Conservation (phyloP, 345 rosid genomes). For the Hibiscus mutabilis region DNA sequence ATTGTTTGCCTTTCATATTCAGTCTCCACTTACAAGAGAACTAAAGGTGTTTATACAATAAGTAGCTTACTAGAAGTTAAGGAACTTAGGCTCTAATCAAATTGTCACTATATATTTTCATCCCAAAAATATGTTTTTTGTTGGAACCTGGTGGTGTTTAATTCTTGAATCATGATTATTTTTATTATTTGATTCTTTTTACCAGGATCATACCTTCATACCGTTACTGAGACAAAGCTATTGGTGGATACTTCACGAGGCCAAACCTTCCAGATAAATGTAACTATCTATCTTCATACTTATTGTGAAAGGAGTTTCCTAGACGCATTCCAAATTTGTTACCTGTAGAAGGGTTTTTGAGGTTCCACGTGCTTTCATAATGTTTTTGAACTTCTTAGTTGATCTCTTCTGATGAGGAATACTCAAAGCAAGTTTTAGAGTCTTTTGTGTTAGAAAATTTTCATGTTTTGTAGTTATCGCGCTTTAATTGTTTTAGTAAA, state of each 20-base stretch:
- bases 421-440: background rate
- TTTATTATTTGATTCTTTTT: slow-evolving; percentile 6
- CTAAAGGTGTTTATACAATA: background rate
- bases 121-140: background rate
- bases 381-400: background rate
- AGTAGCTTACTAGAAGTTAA: background rate
- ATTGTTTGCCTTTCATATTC: too few species aligned
- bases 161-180: background rate
- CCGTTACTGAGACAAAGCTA: slow-evolving; percentile 52
- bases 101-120: background rate
- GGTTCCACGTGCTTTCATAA: background rate
- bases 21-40: background rate
- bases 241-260: slow-evolving; percentile 66
- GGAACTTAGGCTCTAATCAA: background rate
- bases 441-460: background rate
- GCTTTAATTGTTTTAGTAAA: background rate
- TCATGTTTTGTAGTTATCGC: background rate
- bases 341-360: background rate
- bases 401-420: too few species aligned
- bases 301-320: background rate
- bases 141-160: background rate
- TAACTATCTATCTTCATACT: slow-evolving; percentile 18
- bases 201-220: slow-evolving; percentile 47
- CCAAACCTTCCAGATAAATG: slow-evolving; percentile 51
- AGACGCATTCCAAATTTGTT: background rate